Evolutionary conservation across 768 basidiomycete species (phyloP).

Genomic region (Leccinum incarnatum): DNA sequence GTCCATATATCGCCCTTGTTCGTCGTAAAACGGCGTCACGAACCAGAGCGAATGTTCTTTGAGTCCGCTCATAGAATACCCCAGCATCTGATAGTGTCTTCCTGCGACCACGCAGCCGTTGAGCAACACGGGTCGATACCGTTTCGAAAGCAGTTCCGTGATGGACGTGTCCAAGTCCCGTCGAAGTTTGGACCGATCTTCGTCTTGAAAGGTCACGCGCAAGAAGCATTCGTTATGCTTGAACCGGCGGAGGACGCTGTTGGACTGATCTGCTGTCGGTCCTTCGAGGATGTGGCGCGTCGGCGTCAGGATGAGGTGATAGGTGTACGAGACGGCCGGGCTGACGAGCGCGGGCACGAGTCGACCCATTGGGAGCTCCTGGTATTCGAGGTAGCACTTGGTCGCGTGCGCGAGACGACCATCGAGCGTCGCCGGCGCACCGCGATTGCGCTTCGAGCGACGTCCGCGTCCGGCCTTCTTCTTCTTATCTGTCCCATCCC

Average conservation of each 20-base stretch:
- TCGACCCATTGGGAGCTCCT: constrained; percentile 22
- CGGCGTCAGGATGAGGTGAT: constrained; percentile 41
- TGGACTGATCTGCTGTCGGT: constrained; percentile 38
- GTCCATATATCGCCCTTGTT: constrained; percentile 21
- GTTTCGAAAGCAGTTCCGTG: constrained; percentile 27
- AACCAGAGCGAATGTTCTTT: constrained; percentile 50
- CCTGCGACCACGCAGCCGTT: constrained; percentile 41
- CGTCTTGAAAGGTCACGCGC: constrained; percentile 49
- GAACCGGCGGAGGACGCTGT: constrained; percentile 39
- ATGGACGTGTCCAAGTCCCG: constrained; percentile 33
- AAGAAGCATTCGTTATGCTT: constrained; percentile 41
- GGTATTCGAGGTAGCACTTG: constrained; percentile 22
- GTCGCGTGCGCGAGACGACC: constrained; percentile 17
- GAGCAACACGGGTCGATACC: constrained; percentile 36
- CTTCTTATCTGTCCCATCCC: neutral
- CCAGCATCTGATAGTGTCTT: constrained; percentile 44
- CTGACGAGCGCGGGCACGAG: constrained; percentile 21
- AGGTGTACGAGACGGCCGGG: constrained; percentile 30
- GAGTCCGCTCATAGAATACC: constrained; percentile 53
- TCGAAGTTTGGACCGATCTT: constrained; percentile 38
- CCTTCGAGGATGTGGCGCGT: constrained; percentile 39
- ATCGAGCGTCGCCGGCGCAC: constrained; percentile 7
- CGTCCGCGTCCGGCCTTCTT: neutral
- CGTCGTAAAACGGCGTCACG: constrained; percentile 40
- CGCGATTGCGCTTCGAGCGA: neutral